Evolutionary conservation across 441 rosid species (phyloP).

Genomic region (Jatropha podagrica): DNA sequence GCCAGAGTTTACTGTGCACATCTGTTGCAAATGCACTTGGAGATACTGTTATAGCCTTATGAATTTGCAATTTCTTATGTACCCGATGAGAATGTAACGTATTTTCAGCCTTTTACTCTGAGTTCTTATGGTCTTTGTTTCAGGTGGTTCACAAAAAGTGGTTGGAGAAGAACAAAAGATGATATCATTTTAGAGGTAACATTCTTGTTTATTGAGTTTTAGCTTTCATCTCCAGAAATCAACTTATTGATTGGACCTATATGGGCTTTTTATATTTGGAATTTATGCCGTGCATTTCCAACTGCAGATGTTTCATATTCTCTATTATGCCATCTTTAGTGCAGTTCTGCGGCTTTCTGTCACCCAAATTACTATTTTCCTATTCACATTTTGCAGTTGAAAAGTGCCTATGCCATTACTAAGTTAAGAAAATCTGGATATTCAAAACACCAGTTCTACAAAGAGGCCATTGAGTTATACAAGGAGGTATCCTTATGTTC

Average conservation of each 20-base stretch:
- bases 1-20: background rate
- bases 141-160: constrained; percentile 84
- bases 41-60: background rate
- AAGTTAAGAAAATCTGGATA: constrained; percentile 88
- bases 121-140: constrained; percentile 22
- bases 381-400: constrained; percentile 52
- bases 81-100: background rate
- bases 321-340: constrained; percentile 7
- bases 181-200: constrained; percentile 72
- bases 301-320: background rate
- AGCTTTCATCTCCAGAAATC: background rate
- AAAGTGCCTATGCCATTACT: constrained; percentile 80
- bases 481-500: constrained; percentile 54
- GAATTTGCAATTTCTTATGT: background rate
- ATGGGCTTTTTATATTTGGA: constrained; percentile 4
- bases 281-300: background rate
- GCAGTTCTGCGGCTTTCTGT: background rate
- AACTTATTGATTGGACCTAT: background rate
- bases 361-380: constrained; percentile 17
- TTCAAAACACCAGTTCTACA: constrained; percentile 68
- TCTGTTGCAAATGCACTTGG: background rate
- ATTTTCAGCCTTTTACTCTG: constrained; percentile 11
- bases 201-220: constrained; percentile 13
- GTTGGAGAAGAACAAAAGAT: constrained; percentile 91
- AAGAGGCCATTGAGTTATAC: constrained; percentile 68